Conservation (phyloP, 2,329 filamentous ascomycete species). For the Periconia macrospinosa region DNA sequence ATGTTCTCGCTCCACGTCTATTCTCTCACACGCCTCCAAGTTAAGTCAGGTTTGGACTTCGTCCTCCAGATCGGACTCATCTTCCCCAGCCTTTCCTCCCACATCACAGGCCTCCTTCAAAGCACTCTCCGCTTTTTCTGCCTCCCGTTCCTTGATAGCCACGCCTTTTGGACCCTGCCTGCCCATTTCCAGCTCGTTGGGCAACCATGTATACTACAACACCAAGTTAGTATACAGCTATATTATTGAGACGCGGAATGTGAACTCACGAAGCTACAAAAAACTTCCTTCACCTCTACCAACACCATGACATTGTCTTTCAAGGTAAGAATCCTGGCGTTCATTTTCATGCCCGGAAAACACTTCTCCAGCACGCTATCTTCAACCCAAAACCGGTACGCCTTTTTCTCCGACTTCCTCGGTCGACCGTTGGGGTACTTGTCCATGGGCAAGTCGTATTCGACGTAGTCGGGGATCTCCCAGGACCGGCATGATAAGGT, state of each 20-base stretch:
- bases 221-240: too few species aligned
- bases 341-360: conserved; percentile 59
- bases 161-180: conserved; percentile 30
- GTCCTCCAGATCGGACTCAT: neutral
- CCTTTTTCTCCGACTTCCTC: conserved; percentile 25
- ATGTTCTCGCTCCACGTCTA: too few species aligned
- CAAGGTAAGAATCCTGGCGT: conserved; percentile 33
- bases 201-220: conserved; percentile 47
- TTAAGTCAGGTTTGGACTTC: neutral
- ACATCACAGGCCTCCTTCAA: neutral
- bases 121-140: neutral
- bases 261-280: conserved; percentile 51
- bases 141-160: conserved; percentile 23
- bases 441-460: conserved; percentile 42
- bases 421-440: conserved; percentile 28
- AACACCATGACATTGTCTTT: conserved; percentile 30
- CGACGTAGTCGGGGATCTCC: conserved; percentile 44
- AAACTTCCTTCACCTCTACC: conserved; percentile 43
- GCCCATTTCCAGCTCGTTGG: conserved; percentile 46
- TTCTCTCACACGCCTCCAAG: too few species aligned
- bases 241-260: too few species aligned
- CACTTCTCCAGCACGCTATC: conserved; percentile 59
- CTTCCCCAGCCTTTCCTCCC: conserved; percentile 4
- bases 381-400: conserved; percentile 68
- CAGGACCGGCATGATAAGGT: conserved; percentile 57